These are phyloP conservation scores for Herpetospermum pedunculosum DNA, from an alignment of 306 rosid genomes.

Conservation along the genomic window DNA sequence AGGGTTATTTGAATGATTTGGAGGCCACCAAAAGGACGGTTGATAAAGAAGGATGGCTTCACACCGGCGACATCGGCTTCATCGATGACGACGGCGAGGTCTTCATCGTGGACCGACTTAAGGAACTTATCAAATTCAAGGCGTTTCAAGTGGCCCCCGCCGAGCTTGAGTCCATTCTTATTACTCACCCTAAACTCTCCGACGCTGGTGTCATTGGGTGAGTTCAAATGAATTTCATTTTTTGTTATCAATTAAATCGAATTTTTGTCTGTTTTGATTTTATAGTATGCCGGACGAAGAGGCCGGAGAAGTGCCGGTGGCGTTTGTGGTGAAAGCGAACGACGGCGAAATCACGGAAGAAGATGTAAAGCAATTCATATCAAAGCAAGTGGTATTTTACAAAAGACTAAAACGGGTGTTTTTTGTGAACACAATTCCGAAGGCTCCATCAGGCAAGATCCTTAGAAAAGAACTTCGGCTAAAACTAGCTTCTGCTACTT, in stretches of 20 bases:
- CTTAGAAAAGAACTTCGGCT: not conserved
- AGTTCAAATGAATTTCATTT: too few relatives aligned
- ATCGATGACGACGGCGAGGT: constrained; percentile 53
- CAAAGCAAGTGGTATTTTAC: constrained; percentile 39
- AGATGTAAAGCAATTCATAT: constrained; percentile 50
- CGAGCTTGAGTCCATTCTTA: constrained; percentile 66
- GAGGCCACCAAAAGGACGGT: constrained; percentile 61
- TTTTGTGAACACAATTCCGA: not conserved
- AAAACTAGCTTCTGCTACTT: not conserved
- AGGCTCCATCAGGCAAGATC: not conserved
- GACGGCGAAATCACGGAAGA: constrained; percentile 34
- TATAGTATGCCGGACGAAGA: constrained; percentile 64
- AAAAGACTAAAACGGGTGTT: not conserved
- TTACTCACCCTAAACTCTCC: constrained; percentile 56
- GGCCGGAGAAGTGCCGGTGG: constrained; percentile 86
- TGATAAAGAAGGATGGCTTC: constrained; percentile 77
- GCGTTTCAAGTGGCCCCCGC: constrained; percentile 89
- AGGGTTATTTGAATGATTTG: constrained; percentile 65
- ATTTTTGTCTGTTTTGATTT: too few relatives aligned
- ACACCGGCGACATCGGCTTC: constrained; percentile 72
- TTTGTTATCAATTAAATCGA: too few relatives aligned
- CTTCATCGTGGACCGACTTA: constrained; percentile 69
- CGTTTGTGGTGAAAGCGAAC: constrained; percentile 55
- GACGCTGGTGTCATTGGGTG: constrained; percentile 49
- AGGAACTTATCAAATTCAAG: constrained; percentile 74